These are phyloP conservation scores for Kodamaea sp. DNA, from an alignment of 1,139 yeast genomes.

Conservation along the genomic window DNA sequence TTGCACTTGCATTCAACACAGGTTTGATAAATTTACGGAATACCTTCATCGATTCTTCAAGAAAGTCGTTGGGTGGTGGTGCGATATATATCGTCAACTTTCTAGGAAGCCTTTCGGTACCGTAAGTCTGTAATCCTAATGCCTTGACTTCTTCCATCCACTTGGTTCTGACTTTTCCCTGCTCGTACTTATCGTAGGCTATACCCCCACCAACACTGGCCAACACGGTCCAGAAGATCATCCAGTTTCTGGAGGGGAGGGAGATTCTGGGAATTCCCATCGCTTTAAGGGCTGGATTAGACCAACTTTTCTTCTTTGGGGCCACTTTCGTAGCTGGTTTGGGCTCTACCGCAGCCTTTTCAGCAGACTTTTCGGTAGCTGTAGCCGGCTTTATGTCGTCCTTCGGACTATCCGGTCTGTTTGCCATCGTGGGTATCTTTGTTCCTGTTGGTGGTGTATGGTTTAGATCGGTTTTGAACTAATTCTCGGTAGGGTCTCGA, in stretches of 20 bases:
- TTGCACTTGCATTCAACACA: constrained; percentile 77
- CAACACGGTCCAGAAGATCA: constrained; percentile 79
- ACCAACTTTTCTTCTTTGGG: constrained; percentile 49
- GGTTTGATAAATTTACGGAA: constrained; percentile 88
- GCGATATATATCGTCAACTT: constrained; percentile 82
- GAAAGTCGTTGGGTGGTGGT: constrained; percentile 93
- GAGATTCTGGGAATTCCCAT: constrained; percentile 82
- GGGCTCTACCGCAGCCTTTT: not conserved
- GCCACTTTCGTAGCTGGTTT: constrained; percentile 1
- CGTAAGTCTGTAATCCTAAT: constrained; percentile 41
- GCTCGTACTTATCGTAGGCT: constrained; percentile 76
- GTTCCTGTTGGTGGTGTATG: no score
- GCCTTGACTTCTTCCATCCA: constrained; percentile 66
- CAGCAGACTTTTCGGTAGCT: not conserved
- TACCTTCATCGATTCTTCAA: constrained; percentile 71
- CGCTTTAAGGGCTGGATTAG: constrained; percentile 84
- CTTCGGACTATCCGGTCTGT: constrained; percentile 1
- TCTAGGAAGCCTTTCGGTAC: constrained; percentile 57
- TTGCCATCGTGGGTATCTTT: no score
- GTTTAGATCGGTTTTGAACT: no score
- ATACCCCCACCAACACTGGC: constrained; percentile 70
- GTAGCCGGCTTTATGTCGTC: constrained; percentile 1
- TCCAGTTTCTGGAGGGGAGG: constrained; percentile 91
- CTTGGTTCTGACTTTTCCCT: constrained; percentile 60
- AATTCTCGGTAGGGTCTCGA: no score